Base-by-base conservation (phyloP, 495 filamentous ascomycete genomes). In the Clavariopsis aquatica region DNA sequence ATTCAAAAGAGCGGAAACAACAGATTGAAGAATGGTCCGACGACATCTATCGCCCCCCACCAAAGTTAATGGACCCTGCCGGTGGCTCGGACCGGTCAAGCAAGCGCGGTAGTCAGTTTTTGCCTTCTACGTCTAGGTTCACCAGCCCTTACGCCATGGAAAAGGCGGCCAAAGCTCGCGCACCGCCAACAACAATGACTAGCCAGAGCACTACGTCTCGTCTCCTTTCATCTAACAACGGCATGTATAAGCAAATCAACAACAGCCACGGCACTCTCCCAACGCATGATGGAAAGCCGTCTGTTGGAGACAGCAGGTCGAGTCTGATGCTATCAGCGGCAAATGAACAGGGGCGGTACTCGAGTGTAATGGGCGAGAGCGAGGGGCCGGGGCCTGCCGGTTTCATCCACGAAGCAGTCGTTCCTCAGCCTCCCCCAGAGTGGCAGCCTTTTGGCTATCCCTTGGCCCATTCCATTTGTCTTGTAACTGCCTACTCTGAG, bases 1-100 rank as follows among this genome's bases (percentile, higher is more conserved):
- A 92, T 74, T 81, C 83, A 49, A 90, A 89, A 72, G 87, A 89
- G 73, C 85, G 95, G 47, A 87, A 93, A 58, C 87, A 91, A 62
- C 91, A 98, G 73, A 99, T 99, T 60, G 95, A 99, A 76, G 93
- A 97, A 66, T 99, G 95, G 95, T 88, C 86, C 13, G 93, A 99
- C 63, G 95, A 99, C 68, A 98, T 98, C 70, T 97, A 98, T 71
- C 87, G 91, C 27, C 88, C 92, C 12, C 90, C 91, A 1, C 90
- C 90, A 60, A 87, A 91, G 51, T 78, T 96, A 64, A 78, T 83
- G 0, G 93, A 96, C 63, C 81, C 83, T 66, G 79, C 80, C 5
- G 79, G 80, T 8, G 36, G 43, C 10, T 83, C 83, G 10, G 91
- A 94, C 65, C 82, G 89, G 36, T 76, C 78, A 45, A 91, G 83